A percentile compares a stretch with the other conserved stretches of the same genome.
These are phyloP conservation scores for Vigna nakashimae DNA, from an alignment of 306 rosid species.

Conservation along the genomic window DNA sequence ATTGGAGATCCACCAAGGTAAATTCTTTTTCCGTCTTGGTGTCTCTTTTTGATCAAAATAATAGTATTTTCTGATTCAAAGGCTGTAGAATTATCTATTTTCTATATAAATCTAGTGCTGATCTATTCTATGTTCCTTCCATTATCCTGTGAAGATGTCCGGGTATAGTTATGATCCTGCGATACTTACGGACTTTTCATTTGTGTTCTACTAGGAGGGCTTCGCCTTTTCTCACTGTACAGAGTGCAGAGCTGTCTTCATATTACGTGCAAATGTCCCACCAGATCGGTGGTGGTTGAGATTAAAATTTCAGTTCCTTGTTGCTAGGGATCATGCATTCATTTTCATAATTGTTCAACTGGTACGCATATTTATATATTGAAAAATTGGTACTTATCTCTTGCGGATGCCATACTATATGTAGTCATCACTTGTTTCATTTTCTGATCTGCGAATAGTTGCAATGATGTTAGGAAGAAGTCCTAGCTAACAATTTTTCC, in stretches of 20 bases:
- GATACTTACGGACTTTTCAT: slow-evolving; percentile 29
- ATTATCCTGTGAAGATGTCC: slow-evolving; percentile 6
- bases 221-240: slow-evolving; percentile 99
- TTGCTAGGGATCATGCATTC: slow-evolving; percentile 96
- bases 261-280: slow-evolving; percentile 91
- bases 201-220: slow-evolving; percentile 75
- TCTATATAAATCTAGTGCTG: slow-evolving; percentile 7
- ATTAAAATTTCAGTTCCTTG: slow-evolving; percentile 95
- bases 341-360: slow-evolving; percentile 90
- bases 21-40: slow-evolving; percentile 26
- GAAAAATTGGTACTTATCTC: slow-evolving; percentile 26
- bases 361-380: slow-evolving; percentile 57
- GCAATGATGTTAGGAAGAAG: slow-evolving; percentile 35
- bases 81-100: slow-evolving; percentile 14
- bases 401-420: background rate
- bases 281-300: slow-evolving; percentile 98
- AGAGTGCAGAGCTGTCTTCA: slow-evolving; percentile 90
- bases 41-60: slow-evolving; percentile 17
- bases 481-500: slow-evolving; percentile 18
- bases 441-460: background rate
- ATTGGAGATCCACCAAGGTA: slow-evolving; percentile 99
- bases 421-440: background rate
- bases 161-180: slow-evolving; percentile 10
- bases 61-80: slow-evolving; percentile 24
- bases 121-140: slow-evolving; percentile 24